phyloP scores from a whole-genome alignment of 2,329 filamentous ascomycete genomes.

The Pseudonectria foliicola region DNA sequence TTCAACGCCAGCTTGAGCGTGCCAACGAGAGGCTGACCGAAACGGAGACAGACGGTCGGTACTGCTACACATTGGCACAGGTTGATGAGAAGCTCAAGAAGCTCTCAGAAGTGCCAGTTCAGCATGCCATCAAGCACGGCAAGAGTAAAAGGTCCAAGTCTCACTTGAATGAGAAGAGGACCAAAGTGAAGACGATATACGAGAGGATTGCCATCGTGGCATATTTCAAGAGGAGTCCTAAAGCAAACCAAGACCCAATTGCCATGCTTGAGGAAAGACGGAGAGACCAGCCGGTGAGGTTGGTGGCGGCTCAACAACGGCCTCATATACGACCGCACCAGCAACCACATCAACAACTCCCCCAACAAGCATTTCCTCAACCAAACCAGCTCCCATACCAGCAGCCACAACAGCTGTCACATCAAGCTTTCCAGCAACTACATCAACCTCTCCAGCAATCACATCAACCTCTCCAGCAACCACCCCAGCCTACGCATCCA shows the following conservation, averaged over 20 bases:
- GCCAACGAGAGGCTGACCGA: slow-evolving; percentile 28
- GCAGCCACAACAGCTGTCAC: too few species aligned
- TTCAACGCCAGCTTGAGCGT: slow-evolving; percentile 37
- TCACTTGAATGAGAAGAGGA: slow-evolving; percentile 15
- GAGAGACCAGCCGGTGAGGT: slow-evolving; percentile 4
- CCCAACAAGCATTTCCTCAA: too few species aligned
- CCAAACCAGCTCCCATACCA: too few species aligned
- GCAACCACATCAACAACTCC: background rate
- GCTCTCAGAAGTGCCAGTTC: slow-evolving; percentile 12
- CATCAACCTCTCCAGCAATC: too few species aligned
- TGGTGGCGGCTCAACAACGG: slow-evolving; percentile 3
- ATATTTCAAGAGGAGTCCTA: slow-evolving; percentile 38
- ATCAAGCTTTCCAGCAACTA: too few species aligned
- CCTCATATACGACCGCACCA: slow-evolving; percentile 3
- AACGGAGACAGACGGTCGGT: slow-evolving; percentile 31
- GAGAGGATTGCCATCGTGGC: slow-evolving; percentile 36
- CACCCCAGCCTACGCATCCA: too few species aligned
- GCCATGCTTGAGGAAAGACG: slow-evolving; percentile 19
- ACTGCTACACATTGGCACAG: slow-evolving; percentile 36
- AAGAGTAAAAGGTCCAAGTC: slow-evolving; percentile 11
- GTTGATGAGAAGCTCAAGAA: slow-evolving; percentile 33
- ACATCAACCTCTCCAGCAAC: too few species aligned
- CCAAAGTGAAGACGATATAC: slow-evolving; percentile 22
- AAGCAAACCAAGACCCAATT: slow-evolving; percentile 22
- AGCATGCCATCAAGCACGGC: slow-evolving; percentile 8